Evolutionary conservation across 176 grass and related monocot genomes (phyloP).

Genomic region (Saccharum officinarum): DNA sequence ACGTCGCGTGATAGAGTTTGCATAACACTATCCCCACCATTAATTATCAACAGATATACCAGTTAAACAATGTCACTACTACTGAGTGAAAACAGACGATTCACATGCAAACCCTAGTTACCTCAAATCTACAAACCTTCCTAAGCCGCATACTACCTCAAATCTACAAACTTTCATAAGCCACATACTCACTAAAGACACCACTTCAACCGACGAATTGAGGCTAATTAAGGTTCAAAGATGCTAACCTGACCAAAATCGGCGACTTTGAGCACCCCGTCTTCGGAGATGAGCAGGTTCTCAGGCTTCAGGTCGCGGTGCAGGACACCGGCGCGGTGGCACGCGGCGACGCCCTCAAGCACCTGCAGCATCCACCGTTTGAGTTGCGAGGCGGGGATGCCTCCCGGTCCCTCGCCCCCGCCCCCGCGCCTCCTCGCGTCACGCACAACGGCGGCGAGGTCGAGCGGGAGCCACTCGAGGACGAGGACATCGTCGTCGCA

Average conservation of each 20-base stretch:
- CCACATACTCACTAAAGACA: neutral
- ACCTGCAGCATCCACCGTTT: conserved; percentile 95
- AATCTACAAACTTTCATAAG: neutral
- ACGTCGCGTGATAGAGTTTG: too few species aligned
- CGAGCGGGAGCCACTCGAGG: conserved; percentile 80
- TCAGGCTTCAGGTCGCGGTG: conserved; percentile 92
- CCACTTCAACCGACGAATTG: neutral
- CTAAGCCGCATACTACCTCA: neutral
- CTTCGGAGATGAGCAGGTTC: conserved; percentile 84
- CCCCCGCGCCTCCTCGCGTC: conserved; percentile 33
- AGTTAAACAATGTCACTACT: neutral
- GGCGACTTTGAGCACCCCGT: conserved; percentile 74
- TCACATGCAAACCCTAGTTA: neutral
- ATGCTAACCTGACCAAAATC: conserved; percentile 91
- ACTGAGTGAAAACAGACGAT: neutral
- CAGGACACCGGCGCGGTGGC: conserved; percentile 65
- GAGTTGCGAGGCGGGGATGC: conserved; percentile 45
- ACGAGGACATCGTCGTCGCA: conserved; percentile 86
- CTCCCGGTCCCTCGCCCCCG: conserved; percentile 1
- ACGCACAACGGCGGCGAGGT: conserved; percentile 59
- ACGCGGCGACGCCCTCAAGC: conserved; percentile 69
- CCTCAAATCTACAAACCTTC: neutral
- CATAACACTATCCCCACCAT: neutral
- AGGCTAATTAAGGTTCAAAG: neutral
- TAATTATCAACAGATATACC: conserved; percentile 1